Evolutionary conservation across 805 yeast genomes (phyloP).

Genomic region (Allodekkera sacchari): DNA sequence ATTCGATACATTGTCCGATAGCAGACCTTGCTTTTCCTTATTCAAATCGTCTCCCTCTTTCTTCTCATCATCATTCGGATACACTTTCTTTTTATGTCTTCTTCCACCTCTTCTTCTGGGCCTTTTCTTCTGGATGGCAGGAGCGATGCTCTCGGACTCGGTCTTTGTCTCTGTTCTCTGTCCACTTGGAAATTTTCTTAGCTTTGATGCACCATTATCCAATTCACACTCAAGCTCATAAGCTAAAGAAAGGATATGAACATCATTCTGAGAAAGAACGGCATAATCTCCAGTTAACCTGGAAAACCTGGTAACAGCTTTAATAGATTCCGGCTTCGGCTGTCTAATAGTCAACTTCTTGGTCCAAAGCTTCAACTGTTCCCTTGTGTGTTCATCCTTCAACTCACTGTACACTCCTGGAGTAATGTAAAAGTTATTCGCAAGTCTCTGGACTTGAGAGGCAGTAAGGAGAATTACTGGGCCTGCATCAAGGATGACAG

Average conservation of each 20-base stretch:
- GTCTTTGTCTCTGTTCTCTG: constrained; percentile 25
- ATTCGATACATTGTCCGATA: too few relatives aligned
- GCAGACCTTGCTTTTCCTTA: constrained; percentile 1
- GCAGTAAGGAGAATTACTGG: constrained; percentile 86
- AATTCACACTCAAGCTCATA: constrained; percentile 76
- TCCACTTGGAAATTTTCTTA: constrained; percentile 71
- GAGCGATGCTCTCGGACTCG: too few relatives aligned
- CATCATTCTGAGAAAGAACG: constrained; percentile 84
- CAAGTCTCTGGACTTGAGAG: constrained; percentile 61
- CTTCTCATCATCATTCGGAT: constrained; percentile 3
- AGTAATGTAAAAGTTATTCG: constrained; percentile 71
- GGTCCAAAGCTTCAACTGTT: constrained; percentile 74
- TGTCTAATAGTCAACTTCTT: constrained; percentile 64
- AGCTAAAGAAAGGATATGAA: constrained; percentile 85
- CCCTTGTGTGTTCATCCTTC: constrained; percentile 76
- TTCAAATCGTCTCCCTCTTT: constrained; percentile 6
- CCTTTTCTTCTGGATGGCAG: constrained; percentile 25
- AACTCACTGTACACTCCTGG: constrained; percentile 88
- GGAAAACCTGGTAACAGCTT: constrained; percentile 67
- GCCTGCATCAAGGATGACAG: constrained; percentile 86
- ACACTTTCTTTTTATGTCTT: constrained; percentile 47
- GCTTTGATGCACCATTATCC: constrained; percentile 59
- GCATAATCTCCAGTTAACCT: constrained; percentile 84
- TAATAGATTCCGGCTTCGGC: constrained; percentile 59
- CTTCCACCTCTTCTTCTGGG: constrained; percentile 57